Evolutionary conservation across 768 basidiomycete genomes (phyloP).

Genomic region (Tricholoma flavovirens): DNA sequence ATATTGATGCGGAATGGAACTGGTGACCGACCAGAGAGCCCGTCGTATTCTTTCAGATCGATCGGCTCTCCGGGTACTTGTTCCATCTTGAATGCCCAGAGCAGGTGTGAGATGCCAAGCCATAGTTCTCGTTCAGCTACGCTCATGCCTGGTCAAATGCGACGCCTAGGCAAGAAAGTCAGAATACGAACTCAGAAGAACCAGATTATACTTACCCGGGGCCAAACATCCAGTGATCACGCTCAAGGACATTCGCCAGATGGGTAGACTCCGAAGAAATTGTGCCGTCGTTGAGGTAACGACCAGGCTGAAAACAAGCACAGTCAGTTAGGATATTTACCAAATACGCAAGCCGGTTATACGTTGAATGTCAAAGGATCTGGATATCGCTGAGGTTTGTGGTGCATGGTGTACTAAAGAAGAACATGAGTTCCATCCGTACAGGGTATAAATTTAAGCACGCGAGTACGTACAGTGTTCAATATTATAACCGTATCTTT

Average conservation of each 20-base stretch:
- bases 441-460: not conserved
- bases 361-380: conserved; percentile 33
- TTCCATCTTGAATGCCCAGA: conserved; percentile 39
- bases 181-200: not conserved
- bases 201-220: conserved; percentile 28
- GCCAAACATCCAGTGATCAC: conserved; percentile 50
- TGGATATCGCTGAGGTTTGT: conserved; percentile 30
- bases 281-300: conserved; percentile 34
- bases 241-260: conserved; percentile 33
- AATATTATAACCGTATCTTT: conserved; percentile 32
- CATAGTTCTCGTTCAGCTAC: conserved; percentile 42
- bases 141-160: conserved; percentile 40
- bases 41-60: conserved; percentile 39
- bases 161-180: conserved; percentile 17
- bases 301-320: conserved; percentile 29
- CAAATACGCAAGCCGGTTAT: not conserved
- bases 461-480: conserved; percentile 24
- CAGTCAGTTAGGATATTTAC: not conserved
- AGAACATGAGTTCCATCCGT: not conserved
- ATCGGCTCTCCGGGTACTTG: conserved; percentile 35
- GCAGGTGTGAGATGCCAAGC: conserved; percentile 38
- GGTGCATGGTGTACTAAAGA: conserved; percentile 31
- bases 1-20: conserved; percentile 31
- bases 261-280: conserved; percentile 39
- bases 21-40: conserved; percentile 36